Conservation (phyloP, 1,284 basidiomycete genomes). For the Ustilago vetiveriae region DNA sequence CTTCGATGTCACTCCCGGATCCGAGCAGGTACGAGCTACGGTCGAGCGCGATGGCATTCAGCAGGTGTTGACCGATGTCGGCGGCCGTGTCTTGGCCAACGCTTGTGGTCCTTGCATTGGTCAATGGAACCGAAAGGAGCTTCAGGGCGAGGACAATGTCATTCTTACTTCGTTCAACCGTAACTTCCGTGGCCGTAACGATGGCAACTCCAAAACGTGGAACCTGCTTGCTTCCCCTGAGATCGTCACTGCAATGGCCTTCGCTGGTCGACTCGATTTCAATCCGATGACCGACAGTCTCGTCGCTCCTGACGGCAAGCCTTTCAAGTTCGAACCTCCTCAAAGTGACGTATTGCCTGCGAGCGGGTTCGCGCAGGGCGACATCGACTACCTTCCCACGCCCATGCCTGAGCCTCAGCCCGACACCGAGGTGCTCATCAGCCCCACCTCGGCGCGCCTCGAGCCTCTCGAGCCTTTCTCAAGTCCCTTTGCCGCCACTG, state of each 20-base stretch:
- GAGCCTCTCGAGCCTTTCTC: constrained; percentile 87
- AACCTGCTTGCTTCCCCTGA: constrained; percentile 98
- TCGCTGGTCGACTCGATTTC: constrained; percentile 92
- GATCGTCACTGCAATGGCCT: constrained; percentile 90
- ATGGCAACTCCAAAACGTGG: constrained; percentile 94
- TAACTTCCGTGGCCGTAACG: constrained; percentile 97
- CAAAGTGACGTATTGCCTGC: constrained; percentile 83
- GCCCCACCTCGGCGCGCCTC: constrained; percentile 71
- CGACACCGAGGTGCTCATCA: constrained; percentile 79
- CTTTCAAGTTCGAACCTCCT: constrained; percentile 88
- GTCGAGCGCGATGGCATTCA: constrained; percentile 94
- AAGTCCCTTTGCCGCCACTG: constrained; percentile 75
- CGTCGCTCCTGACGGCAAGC: constrained; percentile 75
- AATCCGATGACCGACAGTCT: constrained; percentile 90
- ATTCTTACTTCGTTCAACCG: constrained; percentile 98
- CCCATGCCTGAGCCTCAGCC: constrained; percentile 76
- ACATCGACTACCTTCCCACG: constrained; percentile 80
- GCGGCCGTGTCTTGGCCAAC: constrained; percentile 92
- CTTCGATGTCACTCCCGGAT: constrained; percentile 96
- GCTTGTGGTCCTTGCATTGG: constrained; percentile 99
- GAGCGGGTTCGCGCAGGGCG: constrained; percentile 81
- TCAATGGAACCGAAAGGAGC: constrained; percentile 95
- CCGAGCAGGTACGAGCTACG: constrained; percentile 96
- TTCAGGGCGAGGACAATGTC: constrained; percentile 90
- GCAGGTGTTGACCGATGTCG: constrained; percentile 81